Evolutionary conservation across 1,284 basidiomycete genomes (phyloP), one percentile per base, ranked within the genome.

Genomic region (Pisolithus thermaeus): DNA sequence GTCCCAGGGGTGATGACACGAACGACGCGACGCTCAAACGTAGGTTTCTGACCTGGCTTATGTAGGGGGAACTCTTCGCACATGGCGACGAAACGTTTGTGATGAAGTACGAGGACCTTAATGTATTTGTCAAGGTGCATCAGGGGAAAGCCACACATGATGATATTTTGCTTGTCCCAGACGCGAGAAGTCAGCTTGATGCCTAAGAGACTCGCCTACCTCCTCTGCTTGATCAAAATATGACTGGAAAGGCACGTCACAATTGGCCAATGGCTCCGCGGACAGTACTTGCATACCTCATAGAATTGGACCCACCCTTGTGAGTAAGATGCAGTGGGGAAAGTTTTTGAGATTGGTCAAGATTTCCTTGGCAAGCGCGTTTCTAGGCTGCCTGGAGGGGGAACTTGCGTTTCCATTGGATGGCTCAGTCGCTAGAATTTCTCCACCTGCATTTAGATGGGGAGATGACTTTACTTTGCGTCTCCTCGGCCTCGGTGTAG

Each of bases 251-350:
- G 41, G 18, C 30, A 49, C 12, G 20, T 48, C 38, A 63, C 46
- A 57, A 38, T 52, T 36, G 39, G 46, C 30, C 28, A 6, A 51
- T 46, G 43, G 23, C 52, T 46, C 20, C 38, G 47, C 46, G 41
- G 2, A 0, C 16, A 41, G 37, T n/a, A n/a, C n/a, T 7, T 6
- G 50, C 70, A 51, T 64, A 92, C 94, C 78, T 97, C 94, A 66
- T 95, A 97, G 68, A 97, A 97, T 60, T 92, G 87, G 18, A n/a
- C 94, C 94, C 12, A 97, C 92, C 51, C 92, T 82, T 3, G 93
- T 97, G 6, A 97, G 76, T 18, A 97, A 74, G 32, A 96, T 78
- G 62, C 92, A 95, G 63, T 94, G 88, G 12, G 94, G 89, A 65
- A 92, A 97, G 48, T 75, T 80, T 36, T 74, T 71, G 36, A 88